Evolutionary conservation across 805 yeast species (phyloP).

Genomic region (Kodamaea kakaduensis): DNA sequence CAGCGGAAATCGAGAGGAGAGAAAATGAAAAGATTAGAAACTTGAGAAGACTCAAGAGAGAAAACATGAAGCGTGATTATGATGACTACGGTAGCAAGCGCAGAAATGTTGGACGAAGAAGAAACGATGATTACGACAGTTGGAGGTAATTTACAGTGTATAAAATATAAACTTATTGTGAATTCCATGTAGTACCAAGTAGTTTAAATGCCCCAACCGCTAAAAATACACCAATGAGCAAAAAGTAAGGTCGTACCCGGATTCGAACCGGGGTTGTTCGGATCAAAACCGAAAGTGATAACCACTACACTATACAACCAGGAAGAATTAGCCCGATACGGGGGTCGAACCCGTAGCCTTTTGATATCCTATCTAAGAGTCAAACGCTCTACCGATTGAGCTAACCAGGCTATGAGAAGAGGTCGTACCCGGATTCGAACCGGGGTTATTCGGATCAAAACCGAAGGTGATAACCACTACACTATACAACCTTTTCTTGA

Average conservation of each 20-base stretch:
- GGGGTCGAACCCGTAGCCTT: too few species aligned
- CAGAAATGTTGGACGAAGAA: conserved; percentile 42
- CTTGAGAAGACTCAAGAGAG: conserved; percentile 87
- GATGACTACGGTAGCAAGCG: conserved; percentile 30
- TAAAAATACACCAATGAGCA: too few species aligned
- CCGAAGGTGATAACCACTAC: conserved; percentile 81
- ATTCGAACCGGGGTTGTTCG: conserved; percentile 81
- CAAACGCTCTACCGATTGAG: too few species aligned
- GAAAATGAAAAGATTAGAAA: conserved; percentile 94
- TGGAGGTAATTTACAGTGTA: conserved; percentile 1
- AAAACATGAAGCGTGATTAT: conserved; percentile 65
- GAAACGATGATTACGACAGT: conserved; percentile 44
- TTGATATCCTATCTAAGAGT: too few species aligned
- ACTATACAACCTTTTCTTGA: conserved; percentile 63
- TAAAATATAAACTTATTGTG: too few species aligned
- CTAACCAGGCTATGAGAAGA: too few species aligned
- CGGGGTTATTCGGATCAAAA: conserved; percentile 80
- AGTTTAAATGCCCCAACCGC: too few species aligned
- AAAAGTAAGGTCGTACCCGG: conserved; percentile 81
- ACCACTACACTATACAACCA: conserved; percentile 72
- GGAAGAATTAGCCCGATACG: too few species aligned
- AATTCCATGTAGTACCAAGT: too few species aligned
- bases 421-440: conserved; percentile 86
- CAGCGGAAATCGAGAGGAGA: conserved; percentile 90
- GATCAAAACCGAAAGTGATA: conserved; percentile 80